Evolutionary conservation across 2,329 filamentous ascomycete species (phyloP).

Genomic region (Fusarium chuoi): DNA sequence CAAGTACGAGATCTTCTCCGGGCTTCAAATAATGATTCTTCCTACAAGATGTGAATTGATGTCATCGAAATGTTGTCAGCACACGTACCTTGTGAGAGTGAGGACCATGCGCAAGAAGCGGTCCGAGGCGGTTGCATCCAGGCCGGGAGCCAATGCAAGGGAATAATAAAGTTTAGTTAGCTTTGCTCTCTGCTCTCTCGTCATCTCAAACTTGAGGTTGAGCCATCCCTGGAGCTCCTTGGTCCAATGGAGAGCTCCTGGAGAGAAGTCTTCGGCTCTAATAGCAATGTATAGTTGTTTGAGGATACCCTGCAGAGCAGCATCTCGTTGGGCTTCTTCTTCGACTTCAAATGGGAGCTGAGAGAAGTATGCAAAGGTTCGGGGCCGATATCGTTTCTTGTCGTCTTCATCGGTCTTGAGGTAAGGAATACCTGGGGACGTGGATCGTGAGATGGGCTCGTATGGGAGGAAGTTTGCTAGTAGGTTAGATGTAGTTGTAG

Average conservation of each 20-base stretch:
- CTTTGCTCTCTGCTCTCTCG: conserved; percentile 81
- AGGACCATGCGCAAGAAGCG: conserved; percentile 98
- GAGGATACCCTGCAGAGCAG: conserved; percentile 85
- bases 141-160: conserved; percentile 86
- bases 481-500: conserved; percentile 48
- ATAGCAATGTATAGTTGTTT: conserved; percentile 94
- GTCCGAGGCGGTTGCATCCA: conserved; percentile 84
- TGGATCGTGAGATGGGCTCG: conserved; percentile 84
- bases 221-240: conserved; percentile 96
- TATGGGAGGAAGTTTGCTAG: conserved; percentile 56
- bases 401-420: conserved; percentile 61
- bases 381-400: conserved; percentile 78
- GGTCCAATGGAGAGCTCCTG: conserved; percentile 96
- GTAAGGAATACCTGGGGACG: conserved; percentile 78
- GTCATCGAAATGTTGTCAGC: conserved; percentile 6
- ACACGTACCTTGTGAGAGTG: conserved; percentile 85
- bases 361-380: conserved; percentile 92
- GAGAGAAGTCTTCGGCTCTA: conserved; percentile 91
- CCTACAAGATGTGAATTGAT: conserved; percentile 56
- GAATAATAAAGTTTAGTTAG: conserved; percentile 95
- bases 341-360: conserved; percentile 92
- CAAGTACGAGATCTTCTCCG: conserved; percentile 86
- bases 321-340: conserved; percentile 79
- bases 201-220: conserved; percentile 96
- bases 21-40: conserved; percentile 96